Conservation (phyloP, 1,284 basidiomycete species). For the Apiotrichum porosum region DNA sequence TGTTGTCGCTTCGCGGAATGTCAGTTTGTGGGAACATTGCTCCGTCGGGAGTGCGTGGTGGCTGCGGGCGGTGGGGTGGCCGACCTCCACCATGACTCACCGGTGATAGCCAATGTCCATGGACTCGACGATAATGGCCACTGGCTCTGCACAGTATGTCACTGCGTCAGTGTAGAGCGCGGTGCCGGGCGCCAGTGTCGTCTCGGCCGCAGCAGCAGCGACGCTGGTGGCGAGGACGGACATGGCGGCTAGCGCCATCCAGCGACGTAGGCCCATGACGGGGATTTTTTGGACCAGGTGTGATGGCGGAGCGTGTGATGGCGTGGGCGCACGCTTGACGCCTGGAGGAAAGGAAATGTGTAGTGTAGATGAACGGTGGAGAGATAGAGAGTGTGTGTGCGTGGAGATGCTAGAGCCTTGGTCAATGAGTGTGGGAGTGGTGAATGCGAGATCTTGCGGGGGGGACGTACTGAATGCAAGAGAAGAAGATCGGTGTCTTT, state of each 20-base stretch:
- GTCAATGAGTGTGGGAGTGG: too few relatives aligned
- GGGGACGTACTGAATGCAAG: too few relatives aligned
- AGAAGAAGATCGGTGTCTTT: not conserved
- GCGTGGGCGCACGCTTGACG: not conserved
- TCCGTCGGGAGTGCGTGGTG: too few relatives aligned
- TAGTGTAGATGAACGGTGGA: not conserved
- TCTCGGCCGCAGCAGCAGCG: not conserved
- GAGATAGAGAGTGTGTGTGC: not conserved
- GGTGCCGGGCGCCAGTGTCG: slow-evolving; percentile 6
- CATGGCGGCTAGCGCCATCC: not conserved
- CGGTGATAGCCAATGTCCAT: slow-evolving; percentile 65
- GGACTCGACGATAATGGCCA: slow-evolving; percentile 70
- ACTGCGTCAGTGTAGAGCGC: slow-evolving; percentile 65
- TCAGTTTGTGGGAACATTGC: too few relatives aligned
- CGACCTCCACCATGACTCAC: slow-evolving; percentile 49
- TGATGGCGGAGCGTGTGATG: not conserved
- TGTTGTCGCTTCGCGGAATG: slow-evolving; percentile 7
- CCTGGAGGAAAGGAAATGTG: too few relatives aligned
- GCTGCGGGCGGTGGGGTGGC: slow-evolving; percentile 45
- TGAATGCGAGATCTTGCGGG: too few relatives aligned
- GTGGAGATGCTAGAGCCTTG: too few relatives aligned
- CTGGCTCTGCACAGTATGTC: slow-evolving; percentile 77
- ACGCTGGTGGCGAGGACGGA: not conserved
- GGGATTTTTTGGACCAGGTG: slow-evolving; percentile 8
- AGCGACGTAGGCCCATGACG: too few relatives aligned